Evolutionary conservation across 495 filamentous ascomycete species (phyloP).

Genomic region (Penicillium manginii): DNA sequence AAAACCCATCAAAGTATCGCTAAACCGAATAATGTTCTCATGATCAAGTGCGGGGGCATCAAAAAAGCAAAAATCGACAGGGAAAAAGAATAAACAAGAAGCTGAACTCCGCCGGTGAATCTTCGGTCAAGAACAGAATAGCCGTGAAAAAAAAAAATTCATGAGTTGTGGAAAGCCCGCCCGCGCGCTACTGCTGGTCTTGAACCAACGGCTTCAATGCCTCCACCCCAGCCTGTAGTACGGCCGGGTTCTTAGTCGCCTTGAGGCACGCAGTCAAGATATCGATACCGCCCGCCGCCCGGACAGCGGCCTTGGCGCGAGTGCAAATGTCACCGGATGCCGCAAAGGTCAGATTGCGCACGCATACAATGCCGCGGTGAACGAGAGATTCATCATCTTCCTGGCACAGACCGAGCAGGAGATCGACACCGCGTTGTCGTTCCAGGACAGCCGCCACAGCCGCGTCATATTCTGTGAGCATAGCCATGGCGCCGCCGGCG

Average conservation of each 20-base stretch:
- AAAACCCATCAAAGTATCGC: conserved; percentile 16
- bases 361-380: conserved; percentile 77
- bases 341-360: conserved; percentile 54
- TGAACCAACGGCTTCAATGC: conserved; percentile 63
- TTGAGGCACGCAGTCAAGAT: conserved; percentile 65
- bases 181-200: conserved; percentile 22
- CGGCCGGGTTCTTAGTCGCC: conserved; percentile 62
- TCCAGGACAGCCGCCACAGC: conserved; percentile 70
- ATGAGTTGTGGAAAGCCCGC: conserved; percentile 7
- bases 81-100: conserved; percentile 11
- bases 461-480: conserved; percentile 75
- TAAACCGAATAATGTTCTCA: conserved; percentile 17
- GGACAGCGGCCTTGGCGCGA: conserved; percentile 44
- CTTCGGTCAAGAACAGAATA: not conserved
- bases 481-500: conserved; percentile 86
- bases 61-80: conserved; percentile 4
- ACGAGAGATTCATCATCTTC: conserved; percentile 76
- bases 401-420: conserved; percentile 71
- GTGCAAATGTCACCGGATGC: conserved; percentile 46
- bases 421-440: conserved; percentile 67
- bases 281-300: conserved; percentile 57
- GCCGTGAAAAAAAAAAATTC: conserved; percentile 13
- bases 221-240: conserved; percentile 66
- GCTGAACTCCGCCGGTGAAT: conserved; percentile 7
- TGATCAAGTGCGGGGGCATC: conserved; percentile 7